These are phyloP conservation scores for Pseudogymnoascus sp. DNA, from an alignment of 2,329 filamentous ascomycete species.

Conservation along the genomic window DNA sequence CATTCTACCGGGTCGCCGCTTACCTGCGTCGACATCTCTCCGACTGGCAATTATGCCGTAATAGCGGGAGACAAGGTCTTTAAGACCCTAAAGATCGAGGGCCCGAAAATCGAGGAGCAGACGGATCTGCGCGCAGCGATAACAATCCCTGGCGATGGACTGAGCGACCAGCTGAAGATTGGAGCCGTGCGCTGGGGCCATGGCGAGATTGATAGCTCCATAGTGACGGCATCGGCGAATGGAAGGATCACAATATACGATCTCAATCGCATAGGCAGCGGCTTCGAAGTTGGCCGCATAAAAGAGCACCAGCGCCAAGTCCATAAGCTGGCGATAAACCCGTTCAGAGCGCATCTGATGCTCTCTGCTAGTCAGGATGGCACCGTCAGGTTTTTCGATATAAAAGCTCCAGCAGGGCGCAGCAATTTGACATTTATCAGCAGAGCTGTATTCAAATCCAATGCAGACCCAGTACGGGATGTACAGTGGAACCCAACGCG, in stretches of 20 bases:
- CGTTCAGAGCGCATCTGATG: constrained; percentile 47
- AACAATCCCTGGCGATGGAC: constrained; percentile 36
- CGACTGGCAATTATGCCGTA: constrained; percentile 46
- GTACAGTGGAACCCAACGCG: constrained; percentile 58
- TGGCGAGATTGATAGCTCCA: constrained; percentile 36
- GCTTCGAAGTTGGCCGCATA: constrained; percentile 43
- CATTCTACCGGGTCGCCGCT: constrained; percentile 46
- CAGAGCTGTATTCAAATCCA: constrained; percentile 30
- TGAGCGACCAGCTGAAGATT: constrained; percentile 53
- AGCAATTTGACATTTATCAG: constrained; percentile 38
- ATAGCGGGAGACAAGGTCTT: constrained; percentile 53
- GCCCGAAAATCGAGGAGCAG: constrained; percentile 42
- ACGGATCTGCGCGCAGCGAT: constrained; percentile 51
- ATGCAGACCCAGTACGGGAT: constrained; percentile 49
- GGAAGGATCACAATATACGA: constrained; percentile 60
- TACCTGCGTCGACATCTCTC: constrained; percentile 47
- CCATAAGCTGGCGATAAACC: constrained; percentile 55
- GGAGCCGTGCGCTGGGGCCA: constrained; percentile 52
- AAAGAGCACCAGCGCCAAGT: constrained; percentile 56
- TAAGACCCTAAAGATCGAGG: constrained; percentile 46
- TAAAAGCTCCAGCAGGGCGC: constrained; percentile 37
- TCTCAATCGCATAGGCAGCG: constrained; percentile 38
- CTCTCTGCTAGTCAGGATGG: constrained; percentile 58
- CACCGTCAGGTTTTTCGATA: constrained; percentile 52
- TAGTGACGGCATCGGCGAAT: constrained; percentile 55